Evolutionary conservation across 2,329 filamentous ascomycete species (phyloP), one percentile per base, ranked within the genome.

Genomic region (Hypoxylon rubiginosum): DNA sequence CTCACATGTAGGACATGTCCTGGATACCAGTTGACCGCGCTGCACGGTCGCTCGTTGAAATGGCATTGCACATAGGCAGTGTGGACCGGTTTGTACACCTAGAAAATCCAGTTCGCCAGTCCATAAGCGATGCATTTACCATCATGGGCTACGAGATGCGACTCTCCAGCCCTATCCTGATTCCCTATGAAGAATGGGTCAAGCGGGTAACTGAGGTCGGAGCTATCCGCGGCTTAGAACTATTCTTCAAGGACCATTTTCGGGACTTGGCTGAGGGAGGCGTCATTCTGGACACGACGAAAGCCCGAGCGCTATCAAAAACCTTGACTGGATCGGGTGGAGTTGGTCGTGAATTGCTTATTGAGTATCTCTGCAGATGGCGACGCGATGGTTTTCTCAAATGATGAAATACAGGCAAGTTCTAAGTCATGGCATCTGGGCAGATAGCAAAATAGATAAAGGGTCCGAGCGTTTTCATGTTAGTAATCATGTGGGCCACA

Each of bases 211-310:
- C 45, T 0, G 45, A 45, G 4, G 21, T 43, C 0, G 70, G 64
- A 4, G 53, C 57, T 15, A 36, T 68, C 13, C 51, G 58, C 10
- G 69, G 68, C 2, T 50, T 73, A 24, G 62, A 64, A n/a, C 50
- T 32, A 10, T 73, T 73, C 53, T 73, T 69, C 36, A 60, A 34
- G 49, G 58, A 71, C 9, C 66, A 73, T 52, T 73, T 72, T 46
- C 36, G 58, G 17, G 58, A 60, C 5, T 32, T 73, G 17, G 69
- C 67, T 13, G 45, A 53, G 9, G 72, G 72, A 9, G 26, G 55
- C 4, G 66, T 73, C 10, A 61, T 48, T 9, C 56, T 73, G 4
- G 72, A 71, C n/a, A 72, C 69, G 8, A 32, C 36, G 2, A 67
- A 67, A 26, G 51, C 66, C 45, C 54, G 67, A 26, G 17, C 30